Conservation (phyloP, 2,329 filamentous ascomycete species). For the Ascosphaera aggregata region DNA sequence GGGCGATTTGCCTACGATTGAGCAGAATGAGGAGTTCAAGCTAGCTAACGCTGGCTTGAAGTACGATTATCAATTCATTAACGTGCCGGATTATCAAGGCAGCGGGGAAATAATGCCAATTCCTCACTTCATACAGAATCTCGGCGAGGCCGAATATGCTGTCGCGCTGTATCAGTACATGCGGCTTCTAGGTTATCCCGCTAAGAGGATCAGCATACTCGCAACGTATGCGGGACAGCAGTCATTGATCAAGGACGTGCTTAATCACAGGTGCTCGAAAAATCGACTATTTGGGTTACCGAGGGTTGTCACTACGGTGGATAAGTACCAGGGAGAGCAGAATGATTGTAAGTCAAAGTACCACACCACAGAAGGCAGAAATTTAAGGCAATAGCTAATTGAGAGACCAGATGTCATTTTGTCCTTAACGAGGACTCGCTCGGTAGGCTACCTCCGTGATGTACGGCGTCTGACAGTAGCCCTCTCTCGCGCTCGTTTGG, state of each 20-base stretch:
- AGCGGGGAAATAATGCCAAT: conserved; percentile 71
- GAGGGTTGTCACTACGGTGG: conserved; percentile 76
- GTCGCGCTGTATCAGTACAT: conserved; percentile 95
- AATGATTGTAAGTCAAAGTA: conserved; percentile 60
- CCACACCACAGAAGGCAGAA: neutral
- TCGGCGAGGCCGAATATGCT: conserved; percentile 91
- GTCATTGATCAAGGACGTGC: conserved; percentile 68
- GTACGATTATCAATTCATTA: conserved; percentile 91
- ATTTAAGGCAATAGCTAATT: neutral
- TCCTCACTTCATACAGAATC: conserved; percentile 87
- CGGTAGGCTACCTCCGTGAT: conserved; percentile 81
- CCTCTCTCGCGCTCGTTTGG: conserved; percentile 72
- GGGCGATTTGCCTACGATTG: conserved; percentile 54
- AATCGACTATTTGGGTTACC: conserved; percentile 76
- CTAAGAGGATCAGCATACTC: conserved; percentile 61
- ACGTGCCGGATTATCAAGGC: conserved; percentile 83
- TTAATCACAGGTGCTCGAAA: conserved; percentile 59
- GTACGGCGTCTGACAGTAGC: conserved; percentile 86
- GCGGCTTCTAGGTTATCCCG: conserved; percentile 82
- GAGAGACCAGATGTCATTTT: conserved; percentile 57
- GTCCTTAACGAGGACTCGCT: conserved; percentile 69
- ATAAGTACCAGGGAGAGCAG: conserved; percentile 98
- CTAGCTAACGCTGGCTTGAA: conserved; percentile 76
- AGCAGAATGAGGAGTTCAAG: conserved; percentile 45
- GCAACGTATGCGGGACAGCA: conserved; percentile 86